Base-by-base conservation (phyloP, 441 rosid species). In the Brassica balearica region DNA sequence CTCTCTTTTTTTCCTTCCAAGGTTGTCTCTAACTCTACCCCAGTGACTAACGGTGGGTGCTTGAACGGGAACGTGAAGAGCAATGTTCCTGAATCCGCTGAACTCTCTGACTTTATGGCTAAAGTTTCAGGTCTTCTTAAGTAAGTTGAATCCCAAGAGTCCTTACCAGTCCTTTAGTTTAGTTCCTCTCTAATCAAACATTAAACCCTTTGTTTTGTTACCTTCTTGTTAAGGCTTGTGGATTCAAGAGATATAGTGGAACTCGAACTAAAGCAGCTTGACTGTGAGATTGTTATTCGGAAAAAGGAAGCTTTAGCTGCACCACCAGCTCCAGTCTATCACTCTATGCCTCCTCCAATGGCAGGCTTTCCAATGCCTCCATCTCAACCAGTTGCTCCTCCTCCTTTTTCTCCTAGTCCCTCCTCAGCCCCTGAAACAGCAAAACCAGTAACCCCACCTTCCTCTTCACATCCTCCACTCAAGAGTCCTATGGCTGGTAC, bases 401-500 rank as follows among this genome's bases (percentile, higher is more conserved):
- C 84, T 8, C 77, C 89, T 11, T 64, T 81, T 55, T 34, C 84
- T 67, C 65, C 81, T 67, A 77, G 86, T 68, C 53, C 86, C 23
- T 68, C 84, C 20, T 67, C 82, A 12, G 72, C 85, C 5, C 78
- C 86, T 4, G 84, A 80, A 32, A 69, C 91, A 32, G 82, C 86
- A 41, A 93, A 88, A 76, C 75, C 75, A 55, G 20, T 85, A 62
- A 19, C 90, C 6, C 51, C 75, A 7, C 63, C 79, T 8, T 82
- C 97, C 62, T 32, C 83, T 8, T 88, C 91, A 67, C 94, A 88
- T 66, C 91, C 94, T 41, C 78, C 95, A 14, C 82, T 95, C 11
- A 89, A 89, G 67, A 89, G 96, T 77, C 97, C 99, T 27, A 93
- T 95, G 99, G 95, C 98, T 71, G 99, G 99, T 80, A 96, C 98